phyloP scores from a whole-genome alignment of 192 early-diverging fungal genomes.

The Entomortierella beljakovae region DNA sequence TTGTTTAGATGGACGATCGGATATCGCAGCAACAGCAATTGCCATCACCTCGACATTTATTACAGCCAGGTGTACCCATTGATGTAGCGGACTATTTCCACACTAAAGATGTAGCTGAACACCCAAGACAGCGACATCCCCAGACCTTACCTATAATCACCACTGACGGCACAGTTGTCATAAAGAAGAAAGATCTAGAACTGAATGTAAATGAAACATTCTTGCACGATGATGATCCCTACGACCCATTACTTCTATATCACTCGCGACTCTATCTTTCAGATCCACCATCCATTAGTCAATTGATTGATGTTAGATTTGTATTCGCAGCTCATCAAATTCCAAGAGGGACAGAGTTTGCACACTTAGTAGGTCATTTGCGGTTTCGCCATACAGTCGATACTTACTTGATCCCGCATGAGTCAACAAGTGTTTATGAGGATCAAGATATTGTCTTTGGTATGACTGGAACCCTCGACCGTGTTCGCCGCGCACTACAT shows the following conservation, averaged over 20 bases:
- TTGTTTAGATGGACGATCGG: no score
- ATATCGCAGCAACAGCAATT: no score
- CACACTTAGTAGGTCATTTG: not conserved
- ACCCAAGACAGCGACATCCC: not conserved
- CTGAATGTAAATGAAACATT: not conserved
- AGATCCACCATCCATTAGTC: not conserved
- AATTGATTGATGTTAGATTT: slow-evolving; percentile 15
- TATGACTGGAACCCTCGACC: slow-evolving; percentile 13
- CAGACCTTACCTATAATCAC: not conserved
- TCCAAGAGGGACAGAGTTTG: slow-evolving; percentile 25
- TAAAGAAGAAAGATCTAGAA: not conserved
- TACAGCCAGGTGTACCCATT: no score
- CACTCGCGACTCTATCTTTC: slow-evolving; percentile 19
- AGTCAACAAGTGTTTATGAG: not conserved
- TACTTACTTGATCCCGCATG: slow-evolving; percentile 35
- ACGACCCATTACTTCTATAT: slow-evolving; percentile 1
- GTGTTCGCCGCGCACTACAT: slow-evolving; percentile 9
- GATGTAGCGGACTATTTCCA: no score
- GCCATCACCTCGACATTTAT: no score
- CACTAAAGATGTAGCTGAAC: not conserved
- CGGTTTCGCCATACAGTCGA: slow-evolving; percentile 3
- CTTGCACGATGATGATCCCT: not conserved
- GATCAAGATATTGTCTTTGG: slow-evolving; percentile 32
- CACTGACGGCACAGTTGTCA: not conserved
- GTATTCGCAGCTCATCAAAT: slow-evolving; percentile 30